Evolutionary conservation across 169 alveolate genomes (phyloP).

Genomic region (Pseudocohnilembus persalinus): DNA sequence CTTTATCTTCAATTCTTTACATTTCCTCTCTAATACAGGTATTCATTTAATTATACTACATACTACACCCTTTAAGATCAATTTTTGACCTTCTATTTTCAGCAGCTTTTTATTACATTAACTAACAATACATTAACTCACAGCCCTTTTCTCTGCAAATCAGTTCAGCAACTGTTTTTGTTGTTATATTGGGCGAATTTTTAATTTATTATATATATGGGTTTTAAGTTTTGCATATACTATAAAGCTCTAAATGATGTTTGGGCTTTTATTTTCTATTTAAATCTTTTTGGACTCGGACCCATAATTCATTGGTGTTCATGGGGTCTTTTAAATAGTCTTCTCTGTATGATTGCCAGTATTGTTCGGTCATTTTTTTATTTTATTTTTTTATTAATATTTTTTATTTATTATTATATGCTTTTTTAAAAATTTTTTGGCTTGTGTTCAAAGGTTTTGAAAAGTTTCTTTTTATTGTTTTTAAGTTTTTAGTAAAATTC

Average conservation of each 20-base stretch:
- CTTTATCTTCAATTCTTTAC: conserved; percentile 31
- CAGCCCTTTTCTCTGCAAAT: conserved; percentile 39
- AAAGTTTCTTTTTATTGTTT: no score
- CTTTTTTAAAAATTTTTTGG: no score
- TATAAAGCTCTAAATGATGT: conserved; percentile 48
- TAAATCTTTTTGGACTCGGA: conserved; percentile 39
- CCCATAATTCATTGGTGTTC: conserved; percentile 45
- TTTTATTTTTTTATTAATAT: no score
- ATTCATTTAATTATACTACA: conserved; percentile 36
- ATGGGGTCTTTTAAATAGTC: conserved; percentile 36
- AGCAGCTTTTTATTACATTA: conserved; percentile 38
- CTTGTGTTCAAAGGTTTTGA: no score
- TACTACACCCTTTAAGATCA: conserved; percentile 44
- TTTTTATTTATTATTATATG: no score
- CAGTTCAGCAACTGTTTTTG: conserved; percentile 45
- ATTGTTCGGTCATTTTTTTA: conserved; percentile 41
- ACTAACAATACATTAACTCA: conserved; percentile 40
- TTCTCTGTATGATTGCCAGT: conserved; percentile 42
- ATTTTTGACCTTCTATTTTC: conserved; percentile 46
- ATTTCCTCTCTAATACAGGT: conserved; percentile 28
- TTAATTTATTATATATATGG: conserved; percentile 39
- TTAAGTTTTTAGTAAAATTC: no score
- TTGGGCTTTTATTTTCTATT: conserved; percentile 34
- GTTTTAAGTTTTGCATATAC: conserved; percentile 40
- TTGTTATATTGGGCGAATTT: conserved; percentile 46